Evolutionary conservation across 805 yeast species (phyloP), one percentile per base, ranked within the genome.

Genomic region (Ogataea naganishii): DNA sequence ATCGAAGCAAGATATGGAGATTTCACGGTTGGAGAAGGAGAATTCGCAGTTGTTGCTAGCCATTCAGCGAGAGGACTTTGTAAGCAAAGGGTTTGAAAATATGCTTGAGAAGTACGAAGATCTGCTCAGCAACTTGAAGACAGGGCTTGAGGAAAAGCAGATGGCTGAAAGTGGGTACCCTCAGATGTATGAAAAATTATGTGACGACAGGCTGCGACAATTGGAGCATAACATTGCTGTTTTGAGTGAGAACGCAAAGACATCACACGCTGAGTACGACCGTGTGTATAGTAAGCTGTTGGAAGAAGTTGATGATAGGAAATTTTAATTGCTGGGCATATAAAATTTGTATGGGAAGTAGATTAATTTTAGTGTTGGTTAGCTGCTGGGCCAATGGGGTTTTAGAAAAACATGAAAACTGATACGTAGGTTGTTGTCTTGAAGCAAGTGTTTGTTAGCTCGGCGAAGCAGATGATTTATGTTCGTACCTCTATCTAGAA

Each of bases 31-130:
- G 9, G 49, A 49, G 31, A 38, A 34, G 7, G 53, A 47, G 32
- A 52, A 52, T 29, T 30, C 47, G 6, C 39, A 41, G 11, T 28
- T 56, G 14, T 20, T 52, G 13, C 32, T 54, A 19, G 49, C 48
- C 22, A 38, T 58, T 5, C 60, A 61, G 20, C 43, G 58, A 29
- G 54, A 58, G 32, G 60, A 57, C 22, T 53, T 36, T 29, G 10
- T 53, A 3, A 32, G 46, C 3, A 33, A 39, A 12, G 47, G 43
- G 17, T 56, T 50, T 44, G 49, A 53, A 20, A 18, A 18, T 0
- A 19, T 51, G 0, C 30, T 60, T 5, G 39, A 39, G 4, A 49
- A 48, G 34, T 52, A 56, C 27, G 37, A 49, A 26, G 48, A 47
- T 4, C 26, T 58, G 14, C 25, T 60, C 13, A 40, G 41, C 4